Evolutionary conservation across 345 rosid species (phyloP).

Genomic region (Salix caprea): DNA sequence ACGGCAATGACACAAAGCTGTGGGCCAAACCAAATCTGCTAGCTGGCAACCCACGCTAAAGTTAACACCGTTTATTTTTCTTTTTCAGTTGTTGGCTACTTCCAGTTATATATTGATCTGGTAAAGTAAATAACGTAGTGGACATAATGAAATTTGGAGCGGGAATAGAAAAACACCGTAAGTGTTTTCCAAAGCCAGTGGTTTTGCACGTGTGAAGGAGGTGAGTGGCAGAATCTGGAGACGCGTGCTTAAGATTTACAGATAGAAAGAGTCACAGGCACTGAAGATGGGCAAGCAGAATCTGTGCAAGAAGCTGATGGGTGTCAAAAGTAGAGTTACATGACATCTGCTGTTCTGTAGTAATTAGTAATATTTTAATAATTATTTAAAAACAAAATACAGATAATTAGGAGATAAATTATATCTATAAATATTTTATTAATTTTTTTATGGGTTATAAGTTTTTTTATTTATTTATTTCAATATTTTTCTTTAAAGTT

Average conservation of each 20-base stretch:
- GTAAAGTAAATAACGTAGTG: neutral
- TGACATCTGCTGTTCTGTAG: neutral
- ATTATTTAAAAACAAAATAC: too few species aligned
- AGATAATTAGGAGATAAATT: too few species aligned
- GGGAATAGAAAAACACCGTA: neutral
- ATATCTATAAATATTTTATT: too few species aligned
- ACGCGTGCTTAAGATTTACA: neutral
- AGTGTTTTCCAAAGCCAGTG: neutral
- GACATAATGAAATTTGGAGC: neutral
- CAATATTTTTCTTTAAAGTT: too few species aligned
- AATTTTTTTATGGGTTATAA: too few species aligned
- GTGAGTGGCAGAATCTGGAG: neutral
- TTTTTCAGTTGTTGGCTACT: neutral
- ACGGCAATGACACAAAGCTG: slow-evolving; percentile 8
- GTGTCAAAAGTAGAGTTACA: neutral
- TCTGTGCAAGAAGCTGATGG: neutral
- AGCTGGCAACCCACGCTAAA: slow-evolving; percentile 12
- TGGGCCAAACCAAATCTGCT: slow-evolving; percentile 28
- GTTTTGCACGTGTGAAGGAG: neutral
- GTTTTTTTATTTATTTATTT: too few species aligned
- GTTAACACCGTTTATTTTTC: neutral
- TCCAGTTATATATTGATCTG: neutral
- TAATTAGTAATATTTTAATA: too few species aligned
- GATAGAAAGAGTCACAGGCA: neutral
- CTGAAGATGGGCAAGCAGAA: neutral